These are phyloP conservation scores for Urtica urens DNA, from an alignment of 306 rosid genomes.

Conservation along the genomic window DNA sequence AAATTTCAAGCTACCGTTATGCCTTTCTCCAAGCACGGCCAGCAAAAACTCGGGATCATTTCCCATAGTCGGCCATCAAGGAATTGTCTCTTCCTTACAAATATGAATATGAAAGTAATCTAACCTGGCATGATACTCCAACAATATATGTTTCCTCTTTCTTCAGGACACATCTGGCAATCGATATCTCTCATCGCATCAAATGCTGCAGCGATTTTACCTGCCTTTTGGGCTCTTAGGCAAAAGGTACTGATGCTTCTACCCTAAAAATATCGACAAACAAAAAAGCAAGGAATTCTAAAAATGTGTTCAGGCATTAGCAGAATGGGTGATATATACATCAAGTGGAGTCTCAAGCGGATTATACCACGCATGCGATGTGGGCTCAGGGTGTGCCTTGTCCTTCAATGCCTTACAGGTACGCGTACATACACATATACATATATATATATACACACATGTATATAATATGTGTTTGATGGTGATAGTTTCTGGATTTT, in stretches of 20 bases:
- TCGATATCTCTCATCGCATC: constrained; percentile 73
- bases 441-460: too few relatives aligned
- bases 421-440: too few relatives aligned
- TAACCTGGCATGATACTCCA: too few relatives aligned
- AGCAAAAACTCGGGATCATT: too few relatives aligned
- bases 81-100: too few relatives aligned
- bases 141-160: too few relatives aligned
- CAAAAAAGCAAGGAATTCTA: not conserved
- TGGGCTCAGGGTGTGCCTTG: constrained; percentile 89
- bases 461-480: too few relatives aligned
- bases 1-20: too few relatives aligned
- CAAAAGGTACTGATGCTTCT: constrained; percentile 46
- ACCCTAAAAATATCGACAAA: not conserved
- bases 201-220: constrained; percentile 77
- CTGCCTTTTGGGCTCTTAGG: constrained; percentile 86
- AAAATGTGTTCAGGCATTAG: constrained; percentile 49
- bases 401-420: constrained; percentile 68
- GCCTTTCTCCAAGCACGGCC: too few relatives aligned
- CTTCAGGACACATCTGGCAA: constrained; percentile 66
- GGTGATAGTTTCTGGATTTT: constrained; percentile 98
- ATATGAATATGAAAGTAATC: too few relatives aligned
- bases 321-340: constrained; percentile 84
- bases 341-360: constrained; percentile 83
- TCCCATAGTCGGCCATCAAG: too few relatives aligned
- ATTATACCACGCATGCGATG: constrained; percentile 93